Base-by-base conservation (phyloP, 2,329 filamentous ascomycete species). In the Emydomyces testavorans region DNA sequence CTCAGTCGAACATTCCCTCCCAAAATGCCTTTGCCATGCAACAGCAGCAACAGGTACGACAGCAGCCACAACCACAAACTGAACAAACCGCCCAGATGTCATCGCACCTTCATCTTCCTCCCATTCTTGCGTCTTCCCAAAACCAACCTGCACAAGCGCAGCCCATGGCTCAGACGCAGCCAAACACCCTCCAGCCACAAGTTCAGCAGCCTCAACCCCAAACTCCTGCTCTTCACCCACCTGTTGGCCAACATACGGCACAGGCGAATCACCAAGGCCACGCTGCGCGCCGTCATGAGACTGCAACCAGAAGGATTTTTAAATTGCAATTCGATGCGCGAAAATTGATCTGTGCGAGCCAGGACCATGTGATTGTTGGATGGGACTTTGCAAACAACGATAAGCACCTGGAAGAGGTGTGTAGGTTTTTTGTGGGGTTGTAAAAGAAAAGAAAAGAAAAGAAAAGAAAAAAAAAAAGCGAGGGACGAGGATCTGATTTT, bases 351-450 rank as follows among this genome's bases (percentile, higher is more conserved):
- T 95, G 89, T 69, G 95, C 90, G 62, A 92, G 85, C 54, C 89
- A 96, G 64, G 87, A 92, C 49, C 82, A 82, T 32, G 80, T 83
- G 13, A 96, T 98, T 60, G 87, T 96, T 0, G 92, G 89, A 0
- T 98, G 92, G 92, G 92, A 98, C 65, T 98, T 96, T 73, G 92
- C 88, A 50, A 86, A 88, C 56, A 83, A 79, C 3, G 89, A 98
- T 55, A 67, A 76, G 48, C 83, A 93, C 56, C 76, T 95, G 46
- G 78, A 86, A 48, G 81, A 85, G 60, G 85, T 83, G 5, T 79
- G 80, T 54, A 76, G 77, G 29, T 93, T 94, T 61, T 94, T 94
- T 62, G 80, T 74, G 46, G 57, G 63, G 2, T 54, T 68, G 46
- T 69, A 50, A 63, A 47, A 8, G 8, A 20, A 24, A n/a, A n/a